phyloP scores from a whole-genome alignment of 1,284 basidiomycete species.

The Chalciporus sp. region DNA sequence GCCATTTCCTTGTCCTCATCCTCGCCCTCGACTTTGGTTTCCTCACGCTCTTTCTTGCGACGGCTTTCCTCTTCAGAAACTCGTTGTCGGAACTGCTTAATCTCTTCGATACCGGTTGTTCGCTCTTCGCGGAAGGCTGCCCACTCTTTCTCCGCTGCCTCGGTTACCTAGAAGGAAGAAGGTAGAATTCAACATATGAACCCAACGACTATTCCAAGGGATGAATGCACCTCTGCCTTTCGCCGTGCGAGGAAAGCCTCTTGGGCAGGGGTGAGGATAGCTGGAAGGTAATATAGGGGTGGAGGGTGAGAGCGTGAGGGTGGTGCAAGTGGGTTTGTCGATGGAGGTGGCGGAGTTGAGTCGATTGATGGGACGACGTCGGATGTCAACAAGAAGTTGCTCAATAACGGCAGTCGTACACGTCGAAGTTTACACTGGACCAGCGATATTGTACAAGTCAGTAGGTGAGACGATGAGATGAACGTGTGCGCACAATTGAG shows the following conservation, averaged over 20 bases:
- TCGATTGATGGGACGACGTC: conserved; percentile 56
- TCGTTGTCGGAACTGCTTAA: conserved; percentile 59
- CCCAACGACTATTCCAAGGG: not conserved
- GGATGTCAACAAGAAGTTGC: conserved; percentile 76
- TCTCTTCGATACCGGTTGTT: conserved; percentile 58
- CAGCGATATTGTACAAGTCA: conserved; percentile 5
- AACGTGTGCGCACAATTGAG: conserved; percentile 60
- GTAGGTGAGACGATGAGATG: not conserved
- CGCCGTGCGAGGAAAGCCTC: conserved; percentile 64
- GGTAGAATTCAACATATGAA: not conserved
- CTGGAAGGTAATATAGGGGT: conserved; percentile 76
- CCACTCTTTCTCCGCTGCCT: conserved; percentile 72
- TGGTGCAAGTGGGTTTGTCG: conserved; percentile 48
- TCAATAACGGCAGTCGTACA: conserved; percentile 65
- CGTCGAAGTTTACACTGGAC: conserved; percentile 69
- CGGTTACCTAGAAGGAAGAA: conserved; percentile 49
- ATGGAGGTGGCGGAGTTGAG: conserved; percentile 29
- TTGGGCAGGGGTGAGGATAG: conserved; percentile 67
- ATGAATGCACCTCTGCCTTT: conserved; percentile 54
- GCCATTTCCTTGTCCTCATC: conserved; percentile 32
- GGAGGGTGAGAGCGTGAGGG: conserved; percentile 68
- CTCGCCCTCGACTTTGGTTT: conserved; percentile 36
- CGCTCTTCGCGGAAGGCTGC: conserved; percentile 62
- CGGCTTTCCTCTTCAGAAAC: conserved; percentile 60
- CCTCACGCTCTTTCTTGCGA: conserved; percentile 49